A percentile compares a stretch with the other conserved stretches of the same genome.
phyloP scores from a whole-genome alignment of 225 moss, liverwort and hornwort species.

The Takakia lepidozioides region DNA sequence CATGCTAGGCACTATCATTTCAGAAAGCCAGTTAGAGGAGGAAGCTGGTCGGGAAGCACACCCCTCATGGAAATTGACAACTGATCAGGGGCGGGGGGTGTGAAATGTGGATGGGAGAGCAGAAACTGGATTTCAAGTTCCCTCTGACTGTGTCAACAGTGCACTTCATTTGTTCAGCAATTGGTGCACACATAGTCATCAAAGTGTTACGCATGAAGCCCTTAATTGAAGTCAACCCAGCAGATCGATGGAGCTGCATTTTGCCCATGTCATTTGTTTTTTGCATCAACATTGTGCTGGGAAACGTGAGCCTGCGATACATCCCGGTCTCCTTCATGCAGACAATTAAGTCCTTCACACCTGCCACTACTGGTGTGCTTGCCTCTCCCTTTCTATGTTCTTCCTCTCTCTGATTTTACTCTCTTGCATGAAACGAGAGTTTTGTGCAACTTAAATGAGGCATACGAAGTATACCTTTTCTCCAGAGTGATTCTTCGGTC shows the following conservation, averaged over 20 bases:
- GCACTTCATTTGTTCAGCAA: conserved; percentile 60
- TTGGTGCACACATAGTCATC: conserved; percentile 57
- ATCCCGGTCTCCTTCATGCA: conserved; percentile 84
- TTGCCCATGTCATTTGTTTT: conserved; percentile 76
- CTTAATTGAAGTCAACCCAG: conserved; percentile 57
- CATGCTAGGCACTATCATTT: too few relatives aligned
- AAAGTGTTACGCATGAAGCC: conserved; percentile 59
- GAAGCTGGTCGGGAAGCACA: too few relatives aligned
- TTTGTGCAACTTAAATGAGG: too few relatives aligned
- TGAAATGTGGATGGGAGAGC: not conserved
- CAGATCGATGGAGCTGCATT: conserved; percentile 50
- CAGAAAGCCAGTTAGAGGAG: too few relatives aligned
- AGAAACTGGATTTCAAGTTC: conserved; percentile 82
- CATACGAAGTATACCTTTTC: too few relatives aligned
- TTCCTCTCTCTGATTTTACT: too few relatives aligned
- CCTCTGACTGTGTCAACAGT: conserved; percentile 70
- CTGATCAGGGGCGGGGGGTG: too few relatives aligned
- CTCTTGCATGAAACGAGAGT: too few relatives aligned
- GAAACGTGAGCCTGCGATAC: conserved; percentile 70
- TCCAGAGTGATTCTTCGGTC: too few relatives aligned
- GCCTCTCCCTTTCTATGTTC: too few relatives aligned
- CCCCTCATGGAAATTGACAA: not conserved
- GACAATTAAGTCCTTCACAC: conserved; percentile 80
- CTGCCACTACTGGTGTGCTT: conserved; percentile 83
- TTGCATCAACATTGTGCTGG: conserved; percentile 70